Conservation (phyloP, 805 yeast species). For the Limtongia smithiae region DNA sequence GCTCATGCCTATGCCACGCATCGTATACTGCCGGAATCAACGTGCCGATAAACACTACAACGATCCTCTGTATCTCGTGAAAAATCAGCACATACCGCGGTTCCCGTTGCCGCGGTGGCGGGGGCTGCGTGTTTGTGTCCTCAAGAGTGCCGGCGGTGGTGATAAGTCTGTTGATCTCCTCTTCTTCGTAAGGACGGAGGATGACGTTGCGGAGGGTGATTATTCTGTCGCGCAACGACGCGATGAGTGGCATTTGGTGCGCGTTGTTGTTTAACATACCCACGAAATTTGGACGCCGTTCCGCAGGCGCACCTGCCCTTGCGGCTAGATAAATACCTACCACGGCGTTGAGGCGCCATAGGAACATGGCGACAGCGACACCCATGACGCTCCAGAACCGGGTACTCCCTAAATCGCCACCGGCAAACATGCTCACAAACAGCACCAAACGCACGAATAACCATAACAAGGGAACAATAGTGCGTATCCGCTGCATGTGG, state of each 20-base stretch:
- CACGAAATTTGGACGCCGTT: conserved; percentile 1
- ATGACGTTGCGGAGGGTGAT: not conserved
- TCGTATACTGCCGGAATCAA: conserved; percentile 29
- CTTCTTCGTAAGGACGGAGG: not conserved
- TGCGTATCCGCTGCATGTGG: conserved; percentile 13
- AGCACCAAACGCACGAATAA: conserved; percentile 20
- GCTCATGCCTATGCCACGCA: conserved; percentile 27
- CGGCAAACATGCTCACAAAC: conserved; percentile 19
- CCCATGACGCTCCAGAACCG: conserved; percentile 18
- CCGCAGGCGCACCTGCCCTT: not conserved
- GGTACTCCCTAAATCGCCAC: conserved; percentile 14
- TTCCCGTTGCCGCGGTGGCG: not conserved
- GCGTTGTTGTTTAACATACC: not conserved
- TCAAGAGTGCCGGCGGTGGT: not conserved
- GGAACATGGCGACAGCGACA: conserved; percentile 15
- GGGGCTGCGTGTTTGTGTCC: not conserved
- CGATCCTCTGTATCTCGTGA: conserved; percentile 14
- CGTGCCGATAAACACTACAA: conserved; percentile 26
- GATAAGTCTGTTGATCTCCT: not conserved
- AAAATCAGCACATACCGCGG: not conserved
- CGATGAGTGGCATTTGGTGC: not conserved
- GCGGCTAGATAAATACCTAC: not conserved
- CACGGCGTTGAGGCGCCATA: conserved; percentile 10
- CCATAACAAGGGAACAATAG: conserved; percentile 18
- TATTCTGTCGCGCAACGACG: not conserved